Base-by-base conservation (phyloP, 805 yeast genomes). In the Dipodascopsis uninucleata region DNA sequence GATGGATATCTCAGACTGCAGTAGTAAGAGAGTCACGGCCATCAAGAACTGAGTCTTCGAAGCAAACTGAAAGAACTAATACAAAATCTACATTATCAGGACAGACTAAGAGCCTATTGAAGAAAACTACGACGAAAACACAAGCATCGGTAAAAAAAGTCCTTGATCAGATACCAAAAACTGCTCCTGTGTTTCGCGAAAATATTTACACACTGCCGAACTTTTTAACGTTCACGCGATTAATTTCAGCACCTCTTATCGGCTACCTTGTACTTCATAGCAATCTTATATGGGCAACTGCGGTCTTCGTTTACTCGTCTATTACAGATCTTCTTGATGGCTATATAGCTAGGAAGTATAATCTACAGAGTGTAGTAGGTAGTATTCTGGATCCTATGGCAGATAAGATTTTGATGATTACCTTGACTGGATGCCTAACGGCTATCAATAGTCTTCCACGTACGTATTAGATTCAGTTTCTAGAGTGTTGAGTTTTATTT, bases 331-430 rank as follows among this genome's bases (percentile, higher is more conserved):
- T 85, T 52, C 66, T 89, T 18, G 99, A 93, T 64, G 99, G 99
- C 0, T 85, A 67, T 59, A 78, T 94, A 52, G 99, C 99, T 3
- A 72, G 99, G 43, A 75, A 67, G 48, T 90, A 65, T 69, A 79
- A 86, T 44, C 70, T 83, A 74, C 76, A 79, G 58, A 80, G 96
- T 1, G 81, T 85, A 1, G 76, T 88, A 5, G 99, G 99, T 0
- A 82, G 96, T 0, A 81, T 93, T 12, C 70, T 94, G 26, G 99
- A 93, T 59, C 99, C 99, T 0, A 72, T 87, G 68, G 99, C 98
- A 0, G 99, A 93, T 62, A 93, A 93, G 62, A 70, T 84, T 12
- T 71, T 93, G 36, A 88, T 93, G 96, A 75, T 90, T 17, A 78
- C 85, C 0, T 78, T 95, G 40, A 89, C 97, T 0, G 71, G 81